Conservation (phyloP, 106 monocot genomes). For the Phalaenopsis aphrodite region DNA sequence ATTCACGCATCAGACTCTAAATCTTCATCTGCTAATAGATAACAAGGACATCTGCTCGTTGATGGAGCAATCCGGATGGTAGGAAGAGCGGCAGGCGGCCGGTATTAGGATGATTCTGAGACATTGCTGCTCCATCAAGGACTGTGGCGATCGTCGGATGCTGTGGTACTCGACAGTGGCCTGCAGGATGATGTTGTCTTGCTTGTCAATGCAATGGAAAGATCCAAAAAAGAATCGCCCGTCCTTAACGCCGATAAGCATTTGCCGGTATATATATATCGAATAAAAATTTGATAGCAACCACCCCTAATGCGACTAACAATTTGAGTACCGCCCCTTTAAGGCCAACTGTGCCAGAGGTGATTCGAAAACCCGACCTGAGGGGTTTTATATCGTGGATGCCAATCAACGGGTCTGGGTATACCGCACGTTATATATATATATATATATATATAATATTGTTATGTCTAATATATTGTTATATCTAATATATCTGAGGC, state of each 20-base stretch:
- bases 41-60: constrained; percentile 78
- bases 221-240: constrained; percentile 77
- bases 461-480: too few species aligned
- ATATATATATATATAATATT: too few species aligned
- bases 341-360: too few species aligned
- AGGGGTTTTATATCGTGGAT: too few species aligned
- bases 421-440: too few species aligned
- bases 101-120: constrained; percentile 90
- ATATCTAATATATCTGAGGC: too few species aligned
- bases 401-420: too few species aligned
- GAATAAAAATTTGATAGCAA: too few species aligned
- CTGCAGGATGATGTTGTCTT: constrained; percentile 91
- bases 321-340: too few species aligned
- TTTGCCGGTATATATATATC: constrained; percentile 16
- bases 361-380: too few species aligned
- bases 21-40: constrained; percentile 31
- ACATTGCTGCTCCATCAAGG: constrained; percentile 63
- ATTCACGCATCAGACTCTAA: background rate
- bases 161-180: constrained; percentile 84
- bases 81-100: constrained; percentile 59
- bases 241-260: constrained; percentile 83
- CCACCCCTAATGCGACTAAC: too few species aligned
- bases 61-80: constrained; percentile 82
- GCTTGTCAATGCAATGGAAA: constrained; percentile 90
- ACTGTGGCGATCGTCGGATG: constrained; percentile 25